Base-by-base conservation (phyloP, 768 basidiomycete genomes). In the Mycena amicta region DNA sequence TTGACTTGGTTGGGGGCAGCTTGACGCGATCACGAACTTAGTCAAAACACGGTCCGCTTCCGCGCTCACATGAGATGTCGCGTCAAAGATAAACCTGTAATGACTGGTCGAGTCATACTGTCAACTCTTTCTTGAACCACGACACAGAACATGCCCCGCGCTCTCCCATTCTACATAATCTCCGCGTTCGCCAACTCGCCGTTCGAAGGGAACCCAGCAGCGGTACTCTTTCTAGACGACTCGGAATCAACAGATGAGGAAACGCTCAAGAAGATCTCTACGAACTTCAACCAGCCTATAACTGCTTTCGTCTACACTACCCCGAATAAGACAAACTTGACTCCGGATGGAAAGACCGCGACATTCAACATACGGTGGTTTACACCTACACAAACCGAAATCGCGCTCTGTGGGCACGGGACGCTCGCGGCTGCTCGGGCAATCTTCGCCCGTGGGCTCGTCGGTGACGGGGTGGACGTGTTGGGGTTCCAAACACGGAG, bases 241-340 rank as follows among this genome's bases (percentile, higher is more conserved):
- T 64, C 33, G 33, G 33, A 37, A 8, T 5, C 59, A 77, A 8
- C 6, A 30, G 61, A 59, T 16, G 57, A 61, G 0, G 71, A 72
- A 6, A 65, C 62, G 5, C 69, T 80, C 13, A 63, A 62, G 49
- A 66, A 68, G 18, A 72, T 81, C 23, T 72, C 80, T 2, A 67
- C 64, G 51, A 80, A 79, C 55, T 70, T 84, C 28, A 77, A 77
- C 55, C 81, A 83, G 55, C 81, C 81, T 8, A 75, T 81, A 50
- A 68, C 69, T 1, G 59, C 70, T 1, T 74, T 79, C 56, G 60
- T 82, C 12, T 69, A 70, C 5, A 66, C 72, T 13, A 26, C 64
- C 55, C 3, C 66, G 65, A 20, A 62, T 63, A 5, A 59, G 65
- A 64, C 8, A 18, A 18, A 8, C 18, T 8, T 8, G 18, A 37